These are phyloP conservation scores for Diaporthe nobilis DNA, from an alignment of 2,329 filamentous ascomycete genomes.

Conservation along the genomic window DNA sequence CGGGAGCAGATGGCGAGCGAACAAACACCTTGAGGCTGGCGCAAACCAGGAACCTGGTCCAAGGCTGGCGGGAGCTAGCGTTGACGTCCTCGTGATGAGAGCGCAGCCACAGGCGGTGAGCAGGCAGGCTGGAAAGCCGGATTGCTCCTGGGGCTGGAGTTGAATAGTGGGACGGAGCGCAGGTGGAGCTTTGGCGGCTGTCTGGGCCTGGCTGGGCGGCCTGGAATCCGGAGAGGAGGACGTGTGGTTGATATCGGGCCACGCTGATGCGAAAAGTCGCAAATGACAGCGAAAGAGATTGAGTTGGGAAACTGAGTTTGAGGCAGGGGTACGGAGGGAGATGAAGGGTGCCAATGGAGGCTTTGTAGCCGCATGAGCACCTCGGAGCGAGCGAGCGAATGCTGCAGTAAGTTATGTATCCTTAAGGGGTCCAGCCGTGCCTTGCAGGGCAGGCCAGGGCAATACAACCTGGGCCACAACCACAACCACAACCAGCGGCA, in stretches of 20 bases:
- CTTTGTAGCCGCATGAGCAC: conserved; percentile 42
- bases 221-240: conserved; percentile 18
- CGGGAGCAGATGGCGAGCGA: background rate
- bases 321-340: conserved; percentile 28
- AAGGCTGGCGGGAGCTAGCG: conserved; percentile 1
- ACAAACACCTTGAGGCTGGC: conserved; percentile 4
- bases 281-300: conserved; percentile 25
- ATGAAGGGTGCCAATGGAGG: conserved; percentile 40
- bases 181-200: conserved; percentile 40
- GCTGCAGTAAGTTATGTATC: conserved; percentile 46
- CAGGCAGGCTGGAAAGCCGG: conserved; percentile 37
- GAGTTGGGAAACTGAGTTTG: conserved; percentile 22
- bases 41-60: background rate
- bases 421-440: conserved; percentile 50
- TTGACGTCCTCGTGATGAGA: conserved; percentile 40
- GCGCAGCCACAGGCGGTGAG: conserved; percentile 42
- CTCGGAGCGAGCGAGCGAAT: conserved; percentile 23
- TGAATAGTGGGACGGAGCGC: conserved; percentile 36
- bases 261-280: conserved; percentile 5
- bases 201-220: conserved; percentile 33
- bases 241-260: conserved; percentile 30
- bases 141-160: conserved; percentile 30
- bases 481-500: background rate
- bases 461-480: conserved; percentile 18
- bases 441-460: conserved; percentile 45